phyloP scores from a whole-genome alignment of 2,329 filamentous ascomycete genomes.

The Talaromyces marneffei region DNA sequence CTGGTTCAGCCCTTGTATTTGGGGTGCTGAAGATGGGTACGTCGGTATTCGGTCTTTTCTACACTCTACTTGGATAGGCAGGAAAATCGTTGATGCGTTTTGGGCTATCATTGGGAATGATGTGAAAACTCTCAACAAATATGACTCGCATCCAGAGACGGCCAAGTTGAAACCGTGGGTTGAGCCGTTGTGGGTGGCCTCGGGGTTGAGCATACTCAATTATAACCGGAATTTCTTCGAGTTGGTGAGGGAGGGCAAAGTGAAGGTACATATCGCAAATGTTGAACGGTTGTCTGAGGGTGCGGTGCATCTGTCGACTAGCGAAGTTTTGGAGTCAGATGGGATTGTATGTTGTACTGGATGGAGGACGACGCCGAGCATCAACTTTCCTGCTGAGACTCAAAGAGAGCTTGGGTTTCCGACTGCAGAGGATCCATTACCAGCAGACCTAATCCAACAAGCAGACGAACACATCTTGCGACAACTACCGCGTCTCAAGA shows the following conservation, averaged over 20 bases:
- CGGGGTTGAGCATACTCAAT: constrained; percentile 55
- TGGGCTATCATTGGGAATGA: constrained; percentile 50
- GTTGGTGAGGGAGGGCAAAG: constrained; percentile 48
- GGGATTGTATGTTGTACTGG: constrained; percentile 53
- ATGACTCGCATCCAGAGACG: constrained; percentile 41
- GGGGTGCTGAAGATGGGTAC: constrained; percentile 61
- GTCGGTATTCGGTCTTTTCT: constrained; percentile 40
- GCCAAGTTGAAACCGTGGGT: constrained; percentile 44
- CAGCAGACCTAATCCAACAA: constrained; percentile 13
- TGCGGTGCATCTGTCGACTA: constrained; percentile 46
- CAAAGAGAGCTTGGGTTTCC: constrained; percentile 9
- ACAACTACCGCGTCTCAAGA: constrained; percentile 14
- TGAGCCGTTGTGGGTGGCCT: constrained; percentile 49
- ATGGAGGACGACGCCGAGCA: constrained; percentile 47
- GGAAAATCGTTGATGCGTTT: constrained; percentile 46
- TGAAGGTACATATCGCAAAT: constrained; percentile 53
- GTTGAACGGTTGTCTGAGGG: constrained; percentile 44
- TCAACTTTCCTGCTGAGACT: constrained; percentile 39
- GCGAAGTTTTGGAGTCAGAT: constrained; percentile 42
- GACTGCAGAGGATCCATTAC: constrained; percentile 2
- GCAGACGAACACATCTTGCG: constrained; percentile 15
- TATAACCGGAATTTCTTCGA: constrained; percentile 55
- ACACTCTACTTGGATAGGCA: constrained; percentile 49
- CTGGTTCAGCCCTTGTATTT: constrained; percentile 70
- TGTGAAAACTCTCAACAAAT: constrained; percentile 43